Conservation (phyloP, 148 eudicot species). For the Chenopodium berlandieri region DNA sequence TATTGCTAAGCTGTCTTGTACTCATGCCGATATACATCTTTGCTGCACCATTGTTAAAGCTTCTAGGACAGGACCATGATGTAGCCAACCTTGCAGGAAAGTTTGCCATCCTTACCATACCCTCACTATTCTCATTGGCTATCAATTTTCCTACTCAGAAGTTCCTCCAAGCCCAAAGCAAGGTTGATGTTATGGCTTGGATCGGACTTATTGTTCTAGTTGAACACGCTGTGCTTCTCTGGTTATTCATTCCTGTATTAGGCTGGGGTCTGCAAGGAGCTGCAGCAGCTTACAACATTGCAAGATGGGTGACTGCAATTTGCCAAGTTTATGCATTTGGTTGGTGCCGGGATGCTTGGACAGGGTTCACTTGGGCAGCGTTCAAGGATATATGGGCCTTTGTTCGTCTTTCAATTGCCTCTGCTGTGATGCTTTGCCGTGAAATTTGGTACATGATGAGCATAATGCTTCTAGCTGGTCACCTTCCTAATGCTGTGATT, state of each 20-base stretch:
- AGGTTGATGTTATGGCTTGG: slow-evolving; percentile 43
- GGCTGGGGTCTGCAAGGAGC: slow-evolving; percentile 61
- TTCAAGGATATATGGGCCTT: slow-evolving; percentile 65
- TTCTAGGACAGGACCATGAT: background rate
- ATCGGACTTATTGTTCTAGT: slow-evolving; percentile 36
- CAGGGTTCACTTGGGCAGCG: slow-evolving; percentile 50
- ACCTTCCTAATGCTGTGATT: slow-evolving; percentile 54
- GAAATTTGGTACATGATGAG: slow-evolving; percentile 81
- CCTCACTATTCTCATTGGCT: slow-evolving; percentile 60
- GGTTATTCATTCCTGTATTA: slow-evolving; percentile 48
- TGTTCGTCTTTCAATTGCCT: slow-evolving; percentile 66
- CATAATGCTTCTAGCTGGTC: slow-evolving; percentile 55
- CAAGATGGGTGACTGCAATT: slow-evolving; percentile 39
- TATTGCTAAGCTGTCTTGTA: background rate
- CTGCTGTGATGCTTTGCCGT: slow-evolving; percentile 71
- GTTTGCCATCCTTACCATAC: slow-evolving; percentile 38
- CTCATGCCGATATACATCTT: slow-evolving; percentile 16
- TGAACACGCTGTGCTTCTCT: slow-evolving; percentile 41
- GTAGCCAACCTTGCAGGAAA: slow-evolving; percentile 27
- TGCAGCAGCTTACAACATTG: slow-evolving; percentile 47
- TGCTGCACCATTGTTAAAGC: slow-evolving; percentile 30
- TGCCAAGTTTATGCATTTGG: slow-evolving; percentile 53
- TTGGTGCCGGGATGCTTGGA: slow-evolving; percentile 64
- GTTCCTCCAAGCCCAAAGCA: slow-evolving; percentile 77
- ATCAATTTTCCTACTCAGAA: slow-evolving; percentile 62